Evolutionary conservation across 805 yeast species (phyloP).

Genomic region (Candida ortonii): DNA sequence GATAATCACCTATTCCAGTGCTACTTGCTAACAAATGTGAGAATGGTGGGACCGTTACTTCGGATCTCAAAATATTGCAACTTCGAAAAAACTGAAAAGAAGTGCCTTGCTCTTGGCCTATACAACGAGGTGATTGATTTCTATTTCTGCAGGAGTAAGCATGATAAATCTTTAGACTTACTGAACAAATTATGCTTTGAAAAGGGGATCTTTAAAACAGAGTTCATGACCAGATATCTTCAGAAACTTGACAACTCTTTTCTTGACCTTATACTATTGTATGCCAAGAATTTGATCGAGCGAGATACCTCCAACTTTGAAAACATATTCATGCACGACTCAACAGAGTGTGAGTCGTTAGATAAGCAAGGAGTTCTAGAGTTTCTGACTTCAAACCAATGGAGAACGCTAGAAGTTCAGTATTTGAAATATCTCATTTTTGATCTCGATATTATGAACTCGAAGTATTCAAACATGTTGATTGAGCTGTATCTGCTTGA

Average conservation of each 20-base stretch:
- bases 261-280: constrained; percentile 55
- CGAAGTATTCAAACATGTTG: constrained; percentile 42
- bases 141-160: constrained; percentile 59
- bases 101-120: constrained; percentile 46
- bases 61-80: constrained; percentile 76
- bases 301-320: constrained; percentile 37
- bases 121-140: constrained; percentile 75
- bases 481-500: constrained; percentile 42
- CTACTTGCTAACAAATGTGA: constrained; percentile 64
- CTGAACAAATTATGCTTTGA: constrained; percentile 38
- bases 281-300: constrained; percentile 49
- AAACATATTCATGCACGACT: constrained; percentile 62
- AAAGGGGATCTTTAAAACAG: constrained; percentile 36
- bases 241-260: constrained; percentile 49
- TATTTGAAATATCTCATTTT: constrained; percentile 55
- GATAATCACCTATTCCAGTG: constrained; percentile 80
- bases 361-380: constrained; percentile 53
- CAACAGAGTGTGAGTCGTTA: constrained; percentile 56
- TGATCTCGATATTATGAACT: constrained; percentile 36
- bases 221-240: constrained; percentile 52
- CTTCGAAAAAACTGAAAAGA: constrained; percentile 53
- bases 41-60: constrained; percentile 78
- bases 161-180: constrained; percentile 63
- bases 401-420: constrained; percentile 31
- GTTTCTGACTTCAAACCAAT: constrained; percentile 36